Conservation (phyloP, 345 rosid species). For the Eutrema japonicum region DNA sequence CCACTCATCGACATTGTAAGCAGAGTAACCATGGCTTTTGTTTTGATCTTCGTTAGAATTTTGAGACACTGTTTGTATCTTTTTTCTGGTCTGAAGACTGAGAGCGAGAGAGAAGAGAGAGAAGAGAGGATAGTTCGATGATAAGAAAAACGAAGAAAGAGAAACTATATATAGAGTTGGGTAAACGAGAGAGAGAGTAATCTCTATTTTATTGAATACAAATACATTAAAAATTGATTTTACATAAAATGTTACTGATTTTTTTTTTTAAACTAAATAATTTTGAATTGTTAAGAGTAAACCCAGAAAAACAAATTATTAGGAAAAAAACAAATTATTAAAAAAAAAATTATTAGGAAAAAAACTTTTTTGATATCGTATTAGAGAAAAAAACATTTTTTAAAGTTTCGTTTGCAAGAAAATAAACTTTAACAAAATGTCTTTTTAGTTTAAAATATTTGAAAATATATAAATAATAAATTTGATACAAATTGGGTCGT, state of each 20-base stretch:
- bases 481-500: too few species aligned
- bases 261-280: too few species aligned
- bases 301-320: not conserved
- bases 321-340: not conserved
- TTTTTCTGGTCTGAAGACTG: conserved; percentile 28
- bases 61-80: conserved; percentile 19
- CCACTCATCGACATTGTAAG: conserved; percentile 32
- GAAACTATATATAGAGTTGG: conserved; percentile 44
- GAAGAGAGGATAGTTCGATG: conserved; percentile 34
- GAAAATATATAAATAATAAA: not conserved
- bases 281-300: too few species aligned
- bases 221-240: too few species aligned
- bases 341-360: not conserved
- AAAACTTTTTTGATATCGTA: not conserved
- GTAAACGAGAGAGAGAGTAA: conserved; percentile 10
- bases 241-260: too few species aligned
- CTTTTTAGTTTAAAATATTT: not conserved
- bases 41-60: conserved; percentile 13
- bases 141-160: conserved; percentile 24
- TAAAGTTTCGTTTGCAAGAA: not conserved
- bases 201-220: too few species aligned
- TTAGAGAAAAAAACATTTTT: not conserved
- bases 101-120: conserved; percentile 13
- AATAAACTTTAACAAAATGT: too few species aligned
- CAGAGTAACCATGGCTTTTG: conserved; percentile 36